Evolutionary conservation across 257 asterid species (phyloP).

Genomic region (Leonotis leonurus): DNA sequence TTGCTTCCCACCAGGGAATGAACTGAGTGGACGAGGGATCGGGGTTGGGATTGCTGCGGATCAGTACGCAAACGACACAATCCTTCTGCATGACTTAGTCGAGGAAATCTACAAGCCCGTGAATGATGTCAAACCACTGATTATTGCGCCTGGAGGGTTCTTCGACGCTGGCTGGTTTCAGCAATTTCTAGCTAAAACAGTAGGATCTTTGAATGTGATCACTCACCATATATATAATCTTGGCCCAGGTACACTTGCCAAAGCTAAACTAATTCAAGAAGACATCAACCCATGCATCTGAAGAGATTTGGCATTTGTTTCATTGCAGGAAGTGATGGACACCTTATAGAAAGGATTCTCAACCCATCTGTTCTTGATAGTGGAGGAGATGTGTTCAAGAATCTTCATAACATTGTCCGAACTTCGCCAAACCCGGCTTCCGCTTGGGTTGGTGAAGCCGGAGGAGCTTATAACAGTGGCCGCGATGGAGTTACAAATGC

Average conservation of each 20-base stretch:
- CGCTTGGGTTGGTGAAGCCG: conserved; percentile 84
- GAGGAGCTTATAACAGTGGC: conserved; percentile 77
- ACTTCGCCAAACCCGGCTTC: conserved; percentile 35
- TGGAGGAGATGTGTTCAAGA: conserved; percentile 34
- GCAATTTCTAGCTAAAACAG: conserved; percentile 21
- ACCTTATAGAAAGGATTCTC: conserved; percentile 56
- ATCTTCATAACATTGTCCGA: conserved; percentile 31
- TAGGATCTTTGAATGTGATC: conserved; percentile 27
- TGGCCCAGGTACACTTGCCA: conserved; percentile 23
- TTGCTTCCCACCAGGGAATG: conserved; percentile 28
- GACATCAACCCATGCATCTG: neutral
- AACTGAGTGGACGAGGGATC: conserved; percentile 30
- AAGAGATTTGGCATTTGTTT: neutral
- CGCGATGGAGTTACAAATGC: conserved; percentile 60
- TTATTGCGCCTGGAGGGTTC: conserved; percentile 40
- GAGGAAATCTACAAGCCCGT: conserved; percentile 23
- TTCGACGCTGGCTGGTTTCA: conserved; percentile 31
- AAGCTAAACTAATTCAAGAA: neutral
- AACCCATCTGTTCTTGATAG: conserved; percentile 54
- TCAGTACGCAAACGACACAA: conserved; percentile 27
- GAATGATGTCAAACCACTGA: conserved; percentile 22
- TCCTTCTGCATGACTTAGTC: conserved; percentile 16
- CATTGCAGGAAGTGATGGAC: conserved; percentile 47
- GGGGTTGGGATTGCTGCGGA: conserved; percentile 27
- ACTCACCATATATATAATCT: conserved; percentile 35